These are phyloP conservation scores for Acanthamoeba triangularis DNA, from an alignment of 208 protist species.

Conservation along the genomic window DNA sequence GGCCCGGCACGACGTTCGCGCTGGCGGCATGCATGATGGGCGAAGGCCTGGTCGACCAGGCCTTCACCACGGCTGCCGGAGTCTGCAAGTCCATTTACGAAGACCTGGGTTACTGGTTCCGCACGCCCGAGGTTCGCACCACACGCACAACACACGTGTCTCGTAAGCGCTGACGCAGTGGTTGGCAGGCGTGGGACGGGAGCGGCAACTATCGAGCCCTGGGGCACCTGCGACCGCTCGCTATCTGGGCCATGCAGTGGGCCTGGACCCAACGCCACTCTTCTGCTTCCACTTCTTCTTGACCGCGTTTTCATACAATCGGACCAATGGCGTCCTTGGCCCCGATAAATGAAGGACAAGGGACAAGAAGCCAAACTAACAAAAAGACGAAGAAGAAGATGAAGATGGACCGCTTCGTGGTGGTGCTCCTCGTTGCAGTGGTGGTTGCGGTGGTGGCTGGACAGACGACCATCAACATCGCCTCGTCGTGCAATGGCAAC, in stretches of 20 bases:
- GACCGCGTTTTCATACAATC: too few species aligned
- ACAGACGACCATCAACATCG: neutral
- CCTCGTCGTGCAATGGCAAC: neutral
- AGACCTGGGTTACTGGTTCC: conserved; percentile 78
- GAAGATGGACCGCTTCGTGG: too few species aligned
- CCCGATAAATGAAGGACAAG: too few species aligned
- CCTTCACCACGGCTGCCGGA: conserved; percentile 79
- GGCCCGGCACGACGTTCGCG: conserved; percentile 89
- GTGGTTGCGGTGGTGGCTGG: too few species aligned
- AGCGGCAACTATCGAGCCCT: conserved; percentile 55
- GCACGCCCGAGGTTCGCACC: conserved; percentile 89
- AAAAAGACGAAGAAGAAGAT: too few species aligned
- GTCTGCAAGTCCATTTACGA: conserved; percentile 50
- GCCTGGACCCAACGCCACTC: conserved; percentile 21
- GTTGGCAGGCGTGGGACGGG: conserved; percentile 26
- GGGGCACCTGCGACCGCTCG: neutral
- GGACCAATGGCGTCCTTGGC: too few species aligned
- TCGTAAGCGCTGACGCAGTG: neutral
- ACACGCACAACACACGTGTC: neutral
- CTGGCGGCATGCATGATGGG: conserved; percentile 89
- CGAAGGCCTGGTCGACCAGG: conserved; percentile 83
- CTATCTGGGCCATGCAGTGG: conserved; percentile 64
- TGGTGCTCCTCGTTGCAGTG: too few species aligned
- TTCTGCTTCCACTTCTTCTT: neutral
- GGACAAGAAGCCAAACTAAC: too few species aligned